Percentiles rank a stretch among this genome's conserved stretches.
phyloP scores from a whole-genome alignment of 352 stramenopile species.

The Phytophthora ohioensis region DNA sequence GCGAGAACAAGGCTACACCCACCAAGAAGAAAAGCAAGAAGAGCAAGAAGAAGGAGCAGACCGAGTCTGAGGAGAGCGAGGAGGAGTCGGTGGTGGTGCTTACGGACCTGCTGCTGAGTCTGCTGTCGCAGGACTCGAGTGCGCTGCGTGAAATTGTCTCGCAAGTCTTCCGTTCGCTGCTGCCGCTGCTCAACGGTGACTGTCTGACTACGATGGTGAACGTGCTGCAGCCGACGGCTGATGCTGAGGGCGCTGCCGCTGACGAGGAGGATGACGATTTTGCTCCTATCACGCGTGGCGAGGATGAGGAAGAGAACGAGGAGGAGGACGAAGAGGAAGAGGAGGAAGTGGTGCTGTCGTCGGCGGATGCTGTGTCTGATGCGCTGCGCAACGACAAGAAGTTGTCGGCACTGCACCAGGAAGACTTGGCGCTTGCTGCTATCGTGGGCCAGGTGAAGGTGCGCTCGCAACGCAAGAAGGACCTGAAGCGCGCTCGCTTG shows the following conservation, averaged over 20 bases:
- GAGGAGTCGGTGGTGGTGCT: conserved; percentile 79
- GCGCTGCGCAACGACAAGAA: conserved; percentile 72
- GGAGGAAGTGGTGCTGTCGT: conserved; percentile 69
- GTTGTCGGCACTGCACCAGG: conserved; percentile 71
- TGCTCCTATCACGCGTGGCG: conserved; percentile 37
- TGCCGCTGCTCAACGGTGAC: conserved; percentile 65
- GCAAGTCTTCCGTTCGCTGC: conserved; percentile 80
- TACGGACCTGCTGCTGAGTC: conserved; percentile 83
- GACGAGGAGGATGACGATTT: conserved; percentile 59
- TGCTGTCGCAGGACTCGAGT: conserved; percentile 85
- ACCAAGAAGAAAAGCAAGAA: conserved; percentile 46
- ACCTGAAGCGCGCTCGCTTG: conserved; percentile 69
- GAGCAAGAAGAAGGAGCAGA: conserved; percentile 46
- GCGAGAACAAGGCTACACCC: conserved; percentile 16
- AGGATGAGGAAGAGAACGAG: conserved; percentile 51
- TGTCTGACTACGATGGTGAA: conserved; percentile 81
- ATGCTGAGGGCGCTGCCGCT: conserved; percentile 42
- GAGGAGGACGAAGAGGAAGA: conserved; percentile 53
- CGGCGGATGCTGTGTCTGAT: conserved; percentile 65
- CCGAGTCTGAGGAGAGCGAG: conserved; percentile 28
- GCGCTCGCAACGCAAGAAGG: conserved; percentile 80
- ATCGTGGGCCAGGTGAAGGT: conserved; percentile 84
- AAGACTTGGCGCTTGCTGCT: conserved; percentile 82
- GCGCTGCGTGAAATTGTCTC: conserved; percentile 86
- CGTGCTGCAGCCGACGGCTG: conserved; percentile 57